These are phyloP conservation scores for Artemisia tridentata DNA, from an alignment of 129 eudicot species.

Conservation along the genomic window DNA sequence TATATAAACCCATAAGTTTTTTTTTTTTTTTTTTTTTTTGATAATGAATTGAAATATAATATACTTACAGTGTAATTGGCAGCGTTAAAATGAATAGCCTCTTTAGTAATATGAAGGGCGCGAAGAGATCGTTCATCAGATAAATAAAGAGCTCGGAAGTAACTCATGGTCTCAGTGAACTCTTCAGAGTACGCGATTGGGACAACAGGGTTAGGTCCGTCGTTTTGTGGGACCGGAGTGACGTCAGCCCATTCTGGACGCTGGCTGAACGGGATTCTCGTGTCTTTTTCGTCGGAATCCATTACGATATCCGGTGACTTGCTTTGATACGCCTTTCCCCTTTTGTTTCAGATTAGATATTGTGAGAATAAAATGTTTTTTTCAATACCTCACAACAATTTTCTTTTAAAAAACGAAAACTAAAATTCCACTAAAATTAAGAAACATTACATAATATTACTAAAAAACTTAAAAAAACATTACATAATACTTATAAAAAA, in stretches of 20 bases:
- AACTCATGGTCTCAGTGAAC: constrained; percentile 75
- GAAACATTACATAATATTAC: too few relatives aligned
- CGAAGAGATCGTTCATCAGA: constrained; percentile 83
- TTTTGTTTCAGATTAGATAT: not conserved
- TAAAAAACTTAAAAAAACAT: too few relatives aligned
- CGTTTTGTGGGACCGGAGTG: constrained; percentile 73
- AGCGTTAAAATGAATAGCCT: constrained; percentile 65
- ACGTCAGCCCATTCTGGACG: constrained; percentile 91
- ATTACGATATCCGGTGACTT: constrained; percentile 12
- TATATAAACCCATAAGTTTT: too few relatives aligned
- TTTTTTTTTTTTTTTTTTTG: too few relatives aligned
- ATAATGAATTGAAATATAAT: too few relatives aligned
- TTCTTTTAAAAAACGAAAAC: too few relatives aligned
- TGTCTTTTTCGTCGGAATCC: constrained; percentile 42
- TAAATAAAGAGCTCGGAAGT: constrained; percentile 83
- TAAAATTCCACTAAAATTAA: too few relatives aligned
- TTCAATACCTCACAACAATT: too few relatives aligned
- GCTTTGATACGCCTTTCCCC: not conserved
- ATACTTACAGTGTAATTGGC: constrained; percentile 93
- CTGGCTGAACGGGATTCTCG: constrained; percentile 41
- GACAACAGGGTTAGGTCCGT: constrained; percentile 92
- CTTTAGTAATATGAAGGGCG: constrained; percentile 62
- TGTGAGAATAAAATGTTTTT: not conserved
- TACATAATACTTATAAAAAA: too few relatives aligned
- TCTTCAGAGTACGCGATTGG: constrained; percentile 75